A percentile compares a stretch with the other conserved stretches of the same genome.
phyloP scores from a whole-genome alignment of 2,329 filamentous ascomycete genomes.

The Clonostachys solani region DNA sequence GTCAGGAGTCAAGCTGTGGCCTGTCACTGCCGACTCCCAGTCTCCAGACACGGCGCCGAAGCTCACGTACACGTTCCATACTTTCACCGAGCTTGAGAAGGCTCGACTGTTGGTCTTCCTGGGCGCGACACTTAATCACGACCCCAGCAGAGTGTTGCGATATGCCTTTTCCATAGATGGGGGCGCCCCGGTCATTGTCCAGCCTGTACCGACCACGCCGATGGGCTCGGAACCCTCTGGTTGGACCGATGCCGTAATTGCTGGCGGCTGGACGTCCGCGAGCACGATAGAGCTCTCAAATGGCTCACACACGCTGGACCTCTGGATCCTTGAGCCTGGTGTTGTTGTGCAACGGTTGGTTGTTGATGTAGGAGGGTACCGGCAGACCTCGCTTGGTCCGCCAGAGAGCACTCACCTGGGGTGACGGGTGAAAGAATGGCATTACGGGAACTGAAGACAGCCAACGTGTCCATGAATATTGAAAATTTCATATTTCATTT shows the following conservation, averaged over 20 bases:
- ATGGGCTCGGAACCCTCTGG: slow-evolving; percentile 11
- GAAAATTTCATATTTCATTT: no score
- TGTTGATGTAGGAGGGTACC: slow-evolving; percentile 48
- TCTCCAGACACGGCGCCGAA: slow-evolving; percentile 8
- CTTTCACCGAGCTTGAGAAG: slow-evolving; percentile 8
- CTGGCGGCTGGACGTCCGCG: slow-evolving; percentile 14
- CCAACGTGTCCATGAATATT: no score
- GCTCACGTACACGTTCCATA: slow-evolving; percentile 16
- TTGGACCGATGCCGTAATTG: slow-evolving; percentile 18
- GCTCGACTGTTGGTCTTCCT: slow-evolving; percentile 17
- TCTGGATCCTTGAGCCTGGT: slow-evolving; percentile 48
- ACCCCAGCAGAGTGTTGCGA: slow-evolving; percentile 14
- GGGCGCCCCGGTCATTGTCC: slow-evolving; percentile 4
- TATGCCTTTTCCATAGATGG: slow-evolving; percentile 17
- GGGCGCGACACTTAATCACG: slow-evolving; percentile 18
- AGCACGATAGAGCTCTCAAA: slow-evolving; percentile 6
- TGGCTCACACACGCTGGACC: slow-evolving; percentile 41
- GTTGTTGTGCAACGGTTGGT: slow-evolving; percentile 53
- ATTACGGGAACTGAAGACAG: no score
- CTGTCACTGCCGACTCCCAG: slow-evolving; percentile 11
- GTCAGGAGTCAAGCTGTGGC: slow-evolving; percentile 14
- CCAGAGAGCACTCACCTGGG: slow-evolving; percentile 36
- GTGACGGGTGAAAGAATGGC: slow-evolving; percentile 21
- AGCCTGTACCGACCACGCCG: slow-evolving; percentile 15
- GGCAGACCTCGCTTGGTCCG: slow-evolving; percentile 50